A percentile compares a stretch with the other conserved stretches of the same genome.
These are phyloP conservation scores for Friedmanniomyces simplex DNA, from an alignment of 495 filamentous ascomycete genomes.

Conservation along the genomic window DNA sequence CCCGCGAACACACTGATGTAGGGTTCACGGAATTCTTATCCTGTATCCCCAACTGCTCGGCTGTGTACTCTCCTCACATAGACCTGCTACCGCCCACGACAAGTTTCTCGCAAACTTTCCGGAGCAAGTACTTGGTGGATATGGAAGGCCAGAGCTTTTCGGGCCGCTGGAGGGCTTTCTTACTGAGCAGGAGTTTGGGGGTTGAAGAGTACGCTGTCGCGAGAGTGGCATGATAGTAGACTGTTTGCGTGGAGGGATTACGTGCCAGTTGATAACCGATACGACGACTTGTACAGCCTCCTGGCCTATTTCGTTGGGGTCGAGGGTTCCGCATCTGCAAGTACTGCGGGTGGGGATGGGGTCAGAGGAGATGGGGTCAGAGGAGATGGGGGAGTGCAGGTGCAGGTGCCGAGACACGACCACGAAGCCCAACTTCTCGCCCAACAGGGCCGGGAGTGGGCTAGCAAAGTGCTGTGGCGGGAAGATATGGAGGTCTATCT, in stretches of 20 bases:
- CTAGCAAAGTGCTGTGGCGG: conserved; percentile 52
- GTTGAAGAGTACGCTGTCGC: conserved; percentile 54
- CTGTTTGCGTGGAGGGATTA: conserved; percentile 67
- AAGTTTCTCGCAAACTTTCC: too few relatives aligned
- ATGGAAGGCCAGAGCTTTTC: conserved; percentile 56
- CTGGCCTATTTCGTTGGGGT: conserved; percentile 29
- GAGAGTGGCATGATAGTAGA: conserved; percentile 63
- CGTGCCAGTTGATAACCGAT: conserved; percentile 56
- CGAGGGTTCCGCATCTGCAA: too few relatives aligned
- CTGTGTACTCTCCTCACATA: too few relatives aligned
- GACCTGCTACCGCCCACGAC: too few relatives aligned
- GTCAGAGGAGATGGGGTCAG: too few relatives aligned
- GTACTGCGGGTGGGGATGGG: too few relatives aligned
- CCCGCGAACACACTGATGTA: too few relatives aligned
- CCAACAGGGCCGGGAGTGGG: conserved; percentile 55
- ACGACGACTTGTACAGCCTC: conserved; percentile 22
- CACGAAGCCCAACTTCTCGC: conserved; percentile 53
- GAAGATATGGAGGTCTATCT: too few relatives aligned
- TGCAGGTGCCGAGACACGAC: conserved; percentile 28
- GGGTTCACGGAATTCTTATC: too few relatives aligned
- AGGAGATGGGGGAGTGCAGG: too few relatives aligned
- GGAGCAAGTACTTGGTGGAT: conserved; percentile 58
- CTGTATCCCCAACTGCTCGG: too few relatives aligned
- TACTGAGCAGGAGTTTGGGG: conserved; percentile 50
- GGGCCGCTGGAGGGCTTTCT: conserved; percentile 51